A percentile compares a stretch with the other conserved stretches of the same genome.
These are phyloP conservation scores for Comarum palustre DNA, from an alignment of 306 rosid species.

Conservation along the genomic window DNA sequence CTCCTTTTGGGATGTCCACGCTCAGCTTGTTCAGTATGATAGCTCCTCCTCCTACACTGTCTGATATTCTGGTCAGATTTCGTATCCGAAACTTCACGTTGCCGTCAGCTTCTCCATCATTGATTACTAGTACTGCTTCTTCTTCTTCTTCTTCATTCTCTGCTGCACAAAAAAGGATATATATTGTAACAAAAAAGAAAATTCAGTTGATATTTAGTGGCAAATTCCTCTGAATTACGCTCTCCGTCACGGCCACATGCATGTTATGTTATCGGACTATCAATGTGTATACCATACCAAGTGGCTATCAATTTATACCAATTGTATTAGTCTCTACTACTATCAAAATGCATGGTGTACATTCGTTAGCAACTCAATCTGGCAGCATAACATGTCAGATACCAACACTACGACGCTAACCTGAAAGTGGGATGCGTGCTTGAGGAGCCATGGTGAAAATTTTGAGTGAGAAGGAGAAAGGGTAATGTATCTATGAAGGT, in stretches of 20 bases:
- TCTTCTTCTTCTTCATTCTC: conserved; percentile 24
- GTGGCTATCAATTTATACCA: not conserved
- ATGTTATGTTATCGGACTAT: not conserved
- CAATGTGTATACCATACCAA: not conserved
- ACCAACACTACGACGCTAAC: conserved; percentile 23
- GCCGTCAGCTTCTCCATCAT: conserved; percentile 2
- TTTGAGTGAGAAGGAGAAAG: not conserved
- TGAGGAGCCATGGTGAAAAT: not conserved
- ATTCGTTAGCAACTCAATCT: not conserved
- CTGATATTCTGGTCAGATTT: conserved; percentile 49
- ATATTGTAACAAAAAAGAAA: not conserved
- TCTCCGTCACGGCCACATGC: not conserved
- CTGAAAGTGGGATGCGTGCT: not conserved
- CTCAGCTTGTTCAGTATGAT: conserved; percentile 54
- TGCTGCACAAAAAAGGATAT: not conserved
- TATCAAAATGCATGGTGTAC: not conserved
- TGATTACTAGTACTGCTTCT: conserved; percentile 40
- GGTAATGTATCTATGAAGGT: not conserved
- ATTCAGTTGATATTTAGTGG: not conserved
- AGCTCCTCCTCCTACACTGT: conserved; percentile 34
- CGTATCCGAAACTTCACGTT: conserved; percentile 47
- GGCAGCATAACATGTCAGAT: not conserved
- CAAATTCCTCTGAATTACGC: not conserved
- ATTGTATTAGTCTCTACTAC: rapidly evolving
- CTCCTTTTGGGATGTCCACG: conserved; percentile 59